Evolutionary conservation across 2,329 filamentous ascomycete species (phyloP).

Genomic region (Huntiella bhutanensis): DNA sequence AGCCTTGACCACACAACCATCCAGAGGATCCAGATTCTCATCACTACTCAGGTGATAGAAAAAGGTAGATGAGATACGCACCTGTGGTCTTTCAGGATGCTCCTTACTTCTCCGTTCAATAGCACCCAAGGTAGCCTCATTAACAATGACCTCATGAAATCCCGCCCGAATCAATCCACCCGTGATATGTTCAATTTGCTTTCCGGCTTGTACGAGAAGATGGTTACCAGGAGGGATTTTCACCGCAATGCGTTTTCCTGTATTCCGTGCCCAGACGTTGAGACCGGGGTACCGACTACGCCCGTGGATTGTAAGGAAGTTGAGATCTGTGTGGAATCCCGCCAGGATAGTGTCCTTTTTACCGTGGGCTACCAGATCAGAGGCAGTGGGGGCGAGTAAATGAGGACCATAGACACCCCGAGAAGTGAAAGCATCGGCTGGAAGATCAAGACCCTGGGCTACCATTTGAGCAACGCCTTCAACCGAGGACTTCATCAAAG

Average conservation of each 20-base stretch:
- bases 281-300: slow-evolving; percentile 42
- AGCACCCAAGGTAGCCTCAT: slow-evolving; percentile 29
- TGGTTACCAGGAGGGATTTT: slow-evolving; percentile 38
- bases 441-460: slow-evolving; percentile 35
- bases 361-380: slow-evolving; percentile 35
- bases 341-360: slow-evolving; percentile 37
- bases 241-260: slow-evolving; percentile 37
- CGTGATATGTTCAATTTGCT: slow-evolving; percentile 43
- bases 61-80: slow-evolving; percentile 40
- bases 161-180: slow-evolving; percentile 42
- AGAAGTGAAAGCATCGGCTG: slow-evolving; percentile 31
- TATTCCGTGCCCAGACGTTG: slow-evolving; percentile 46
- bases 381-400: slow-evolving; percentile 40
- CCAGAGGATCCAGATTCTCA: slow-evolving; percentile 33
- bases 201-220: slow-evolving; percentile 41
- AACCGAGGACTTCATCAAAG: slow-evolving; percentile 40
- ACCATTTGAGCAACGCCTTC: slow-evolving; percentile 39
- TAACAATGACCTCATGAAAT: slow-evolving; percentile 43
- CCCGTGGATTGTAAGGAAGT: slow-evolving; percentile 46
- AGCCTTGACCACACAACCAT: slow-evolving; percentile 27
- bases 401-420: slow-evolving; percentile 41
- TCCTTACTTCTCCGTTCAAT: slow-evolving; percentile 25
- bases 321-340: slow-evolving; percentile 45
- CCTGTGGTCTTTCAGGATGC: slow-evolving; percentile 29
- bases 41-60: slow-evolving; percentile 43